phyloP scores from a whole-genome alignment of 2,329 filamentous ascomycete genomes.

The Apiospora sp. region DNA sequence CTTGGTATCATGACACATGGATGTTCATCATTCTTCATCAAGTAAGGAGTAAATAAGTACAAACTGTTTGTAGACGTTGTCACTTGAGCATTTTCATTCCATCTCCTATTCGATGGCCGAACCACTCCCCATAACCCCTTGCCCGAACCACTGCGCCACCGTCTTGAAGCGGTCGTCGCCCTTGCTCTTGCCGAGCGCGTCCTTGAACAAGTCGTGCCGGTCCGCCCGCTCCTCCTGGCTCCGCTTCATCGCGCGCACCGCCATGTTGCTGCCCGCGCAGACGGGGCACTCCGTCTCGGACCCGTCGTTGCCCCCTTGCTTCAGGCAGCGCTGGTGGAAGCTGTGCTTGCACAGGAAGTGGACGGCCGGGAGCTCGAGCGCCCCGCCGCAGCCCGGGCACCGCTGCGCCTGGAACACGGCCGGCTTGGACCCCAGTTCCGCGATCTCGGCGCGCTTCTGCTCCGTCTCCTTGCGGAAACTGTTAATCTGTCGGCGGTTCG shows the following conservation, averaged over 20 bases:
- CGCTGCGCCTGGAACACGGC: slow-evolving; percentile 90
- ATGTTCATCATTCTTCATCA: not conserved
- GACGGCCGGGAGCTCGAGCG: slow-evolving; percentile 86
- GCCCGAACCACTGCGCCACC: slow-evolving; percentile 90
- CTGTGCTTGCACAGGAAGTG: slow-evolving; percentile 98
- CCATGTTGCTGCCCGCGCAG: slow-evolving; percentile 84
- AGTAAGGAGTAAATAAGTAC: not conserved
- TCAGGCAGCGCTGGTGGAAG: slow-evolving; percentile 92
- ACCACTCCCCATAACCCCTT: slow-evolving; percentile 75
- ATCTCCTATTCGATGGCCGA: slow-evolving; percentile 16
- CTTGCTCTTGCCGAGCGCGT: slow-evolving; percentile 67
- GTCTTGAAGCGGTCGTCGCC: slow-evolving; percentile 77
- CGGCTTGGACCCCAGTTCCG: slow-evolving; percentile 79
- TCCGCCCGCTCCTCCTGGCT: slow-evolving; percentile 87
- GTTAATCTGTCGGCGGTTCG: slow-evolving; percentile 81
- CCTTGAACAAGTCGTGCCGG: slow-evolving; percentile 87
- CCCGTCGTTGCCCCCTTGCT: slow-evolving; percentile 56
- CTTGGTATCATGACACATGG: not conserved
- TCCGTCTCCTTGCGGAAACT: slow-evolving; percentile 87
- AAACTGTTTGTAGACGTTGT: not conserved
- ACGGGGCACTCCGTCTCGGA: slow-evolving; percentile 82
- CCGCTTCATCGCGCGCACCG: slow-evolving; percentile 84
- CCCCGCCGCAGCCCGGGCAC: slow-evolving; percentile 81
- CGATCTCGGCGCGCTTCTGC: slow-evolving; percentile 79
- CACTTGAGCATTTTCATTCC: not conserved